These are phyloP conservation scores for Elsinoe batatas DNA, from an alignment of 2,329 filamentous ascomycete genomes.

Conservation along the genomic window DNA sequence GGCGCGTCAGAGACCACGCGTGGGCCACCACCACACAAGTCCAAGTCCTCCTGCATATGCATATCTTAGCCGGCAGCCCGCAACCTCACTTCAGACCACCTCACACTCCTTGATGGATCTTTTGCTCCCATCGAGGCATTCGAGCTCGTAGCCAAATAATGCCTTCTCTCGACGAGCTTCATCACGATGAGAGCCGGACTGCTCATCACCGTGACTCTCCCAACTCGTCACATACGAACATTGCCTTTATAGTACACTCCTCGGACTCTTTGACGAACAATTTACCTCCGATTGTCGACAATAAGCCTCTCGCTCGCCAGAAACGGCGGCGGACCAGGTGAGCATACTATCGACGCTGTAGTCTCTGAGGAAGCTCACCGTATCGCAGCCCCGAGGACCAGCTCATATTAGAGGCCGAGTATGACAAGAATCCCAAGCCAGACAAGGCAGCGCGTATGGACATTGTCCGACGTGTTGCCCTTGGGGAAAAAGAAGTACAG, in stretches of 20 bases:
- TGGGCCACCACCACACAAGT: constrained; percentile 1
- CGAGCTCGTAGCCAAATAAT: not conserved
- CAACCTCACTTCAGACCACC: constrained; percentile 8
- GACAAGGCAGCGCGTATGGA: constrained; percentile 79
- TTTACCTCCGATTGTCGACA: constrained; percentile 48
- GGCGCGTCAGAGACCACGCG: constrained; percentile 8
- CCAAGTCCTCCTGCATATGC: constrained; percentile 7
- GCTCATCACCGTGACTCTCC: constrained; percentile 3
- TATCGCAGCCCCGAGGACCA: constrained; percentile 69
- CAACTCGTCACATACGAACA: constrained; percentile 10
- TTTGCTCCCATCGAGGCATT: not conserved
- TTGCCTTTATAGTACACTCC: constrained; percentile 51
- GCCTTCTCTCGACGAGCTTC: constrained; percentile 2
- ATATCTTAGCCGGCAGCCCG: constrained; percentile 6
- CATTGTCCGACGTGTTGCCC: constrained; percentile 73
- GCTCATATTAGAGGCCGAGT: constrained; percentile 75
- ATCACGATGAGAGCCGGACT: constrained; percentile 5
- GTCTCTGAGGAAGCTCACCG: not conserved
- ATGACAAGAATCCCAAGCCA: constrained; percentile 75
- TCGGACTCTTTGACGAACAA: constrained; percentile 47
- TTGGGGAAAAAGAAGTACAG: constrained; percentile 95
- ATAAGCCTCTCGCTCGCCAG: constrained; percentile 50
- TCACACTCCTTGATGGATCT: constrained; percentile 4
- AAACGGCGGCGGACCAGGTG: constrained; percentile 55
- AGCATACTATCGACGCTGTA: constrained; percentile 13